Conservation (phyloP, 2,329 filamentous ascomycete species). For the Paecilomyces niveus region DNA sequence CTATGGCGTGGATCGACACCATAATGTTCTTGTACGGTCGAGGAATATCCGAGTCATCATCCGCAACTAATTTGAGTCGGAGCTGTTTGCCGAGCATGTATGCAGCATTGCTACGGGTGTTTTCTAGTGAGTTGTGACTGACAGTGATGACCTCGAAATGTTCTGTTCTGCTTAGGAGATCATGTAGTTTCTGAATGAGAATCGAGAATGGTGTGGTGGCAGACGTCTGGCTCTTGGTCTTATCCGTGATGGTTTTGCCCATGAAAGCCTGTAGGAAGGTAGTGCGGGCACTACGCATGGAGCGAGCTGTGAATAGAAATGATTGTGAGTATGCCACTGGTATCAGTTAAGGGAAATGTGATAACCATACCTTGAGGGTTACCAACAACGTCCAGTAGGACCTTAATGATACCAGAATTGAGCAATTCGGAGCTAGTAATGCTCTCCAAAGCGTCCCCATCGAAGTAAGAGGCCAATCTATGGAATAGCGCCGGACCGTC, state of each 20-base stretch:
- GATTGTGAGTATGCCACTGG: neutral
- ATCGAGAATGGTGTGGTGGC: conserved; percentile 81
- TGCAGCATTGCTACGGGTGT: conserved; percentile 80
- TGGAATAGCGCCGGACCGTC: conserved; percentile 63
- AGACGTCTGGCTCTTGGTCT: conserved; percentile 56
- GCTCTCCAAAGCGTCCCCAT: conserved; percentile 79
- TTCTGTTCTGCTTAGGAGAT: conserved; percentile 90
- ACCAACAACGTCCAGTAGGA: conserved; percentile 75
- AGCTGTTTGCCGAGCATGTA: conserved; percentile 97
- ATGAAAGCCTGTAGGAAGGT: conserved; percentile 91
- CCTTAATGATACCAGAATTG: conserved; percentile 80
- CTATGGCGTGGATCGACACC: conserved; percentile 97
- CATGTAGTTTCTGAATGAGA: conserved; percentile 88
- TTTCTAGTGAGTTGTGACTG: conserved; percentile 84
- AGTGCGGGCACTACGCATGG: conserved; percentile 56
- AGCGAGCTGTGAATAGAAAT: conserved; percentile 9
- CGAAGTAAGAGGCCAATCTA: conserved; percentile 74
- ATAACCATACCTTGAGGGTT: conserved; percentile 48
- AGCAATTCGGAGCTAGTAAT: conserved; percentile 93
- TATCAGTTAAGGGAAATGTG: neutral
- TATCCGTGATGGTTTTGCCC: conserved; percentile 57
- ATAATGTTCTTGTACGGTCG: conserved; percentile 85
- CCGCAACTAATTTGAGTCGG: conserved; percentile 77
- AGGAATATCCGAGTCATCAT: conserved; percentile 81
- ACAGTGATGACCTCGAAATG: conserved; percentile 97